Percentiles rank a stretch among this genome's conserved stretches.
Conservation (phyloP, 805 yeast species). For the Monosporozyma aquatica region DNA sequence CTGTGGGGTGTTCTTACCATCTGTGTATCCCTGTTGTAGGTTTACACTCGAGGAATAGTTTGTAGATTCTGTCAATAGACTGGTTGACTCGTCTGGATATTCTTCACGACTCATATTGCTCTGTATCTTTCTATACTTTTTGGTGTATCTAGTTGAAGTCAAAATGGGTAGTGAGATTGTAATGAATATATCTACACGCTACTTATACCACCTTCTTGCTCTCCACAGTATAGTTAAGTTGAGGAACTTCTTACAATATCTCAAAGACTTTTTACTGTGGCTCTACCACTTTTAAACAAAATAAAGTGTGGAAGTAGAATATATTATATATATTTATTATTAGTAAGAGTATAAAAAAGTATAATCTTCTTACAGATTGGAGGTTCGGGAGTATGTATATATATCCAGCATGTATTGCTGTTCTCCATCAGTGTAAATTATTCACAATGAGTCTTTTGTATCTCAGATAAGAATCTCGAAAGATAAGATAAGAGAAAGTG, state of each 20-base stretch:
- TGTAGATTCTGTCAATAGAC: conserved; percentile 7
- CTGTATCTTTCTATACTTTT: not conserved
- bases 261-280: not conserved
- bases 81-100: conserved; percentile 13
- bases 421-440: too few species aligned
- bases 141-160: not conserved
- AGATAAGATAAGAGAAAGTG: not conserved
- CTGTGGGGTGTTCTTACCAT: not conserved
- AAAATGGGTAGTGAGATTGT: too few species aligned
- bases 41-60: not conserved
- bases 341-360: too few species aligned
- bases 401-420: too few species aligned
- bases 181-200: too few species aligned
- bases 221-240: too few species aligned
- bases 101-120: not conserved
- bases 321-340: too few species aligned
- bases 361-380: too few species aligned
- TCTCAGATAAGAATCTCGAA: too few species aligned
- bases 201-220: too few species aligned
- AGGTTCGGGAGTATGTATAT: too few species aligned
- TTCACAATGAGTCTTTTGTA: too few species aligned
- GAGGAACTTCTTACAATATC: not conserved
- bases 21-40: not conserved
- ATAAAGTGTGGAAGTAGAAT: not conserved
- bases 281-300: not conserved